Evolutionary conservation across 2,329 filamentous ascomycete species (phyloP), one percentile per base, ranked within the genome.

Genomic region (Anthostomella pinea): DNA sequence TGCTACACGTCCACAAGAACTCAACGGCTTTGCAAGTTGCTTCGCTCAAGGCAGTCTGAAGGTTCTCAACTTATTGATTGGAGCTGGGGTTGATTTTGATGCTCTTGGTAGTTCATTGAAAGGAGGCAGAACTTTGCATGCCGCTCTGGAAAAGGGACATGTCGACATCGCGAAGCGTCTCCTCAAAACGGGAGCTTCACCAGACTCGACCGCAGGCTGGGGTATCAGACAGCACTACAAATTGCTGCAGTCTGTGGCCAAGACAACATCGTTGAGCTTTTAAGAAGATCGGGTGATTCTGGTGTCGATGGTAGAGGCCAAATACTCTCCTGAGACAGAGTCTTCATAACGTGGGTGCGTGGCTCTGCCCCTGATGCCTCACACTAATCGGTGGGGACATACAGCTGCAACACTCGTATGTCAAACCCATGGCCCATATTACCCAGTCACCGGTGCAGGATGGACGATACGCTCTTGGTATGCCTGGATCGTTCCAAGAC

Each of bases 21-120:
- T 58, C 41, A 56, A 73, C 46, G 56, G 67, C 53, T 45, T 65
- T 59, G 54, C 69, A 49, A 55, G 51, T 48, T 41, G 65, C 57
- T 55, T 71, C 52, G 14, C 38, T 54, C 3, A 42, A 4, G 57
- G 57, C 5, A 41, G 43, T 11, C 3, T 46, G 0, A 39, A 44
- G 1, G 35, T 65, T 4, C 51, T 59, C 5, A 33, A 45, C 4
- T 36, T 45, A 1, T 38, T 67, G 4, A 41, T 68, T 1, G 33
- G 38, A 15, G 37, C 45, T 2, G 58, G 60, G 0, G 59, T 60
- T 0, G 46, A 57, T 26, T 35, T 65, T 2, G 54, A 65, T n/a
- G 51, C 45, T 33, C 53, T 35, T 47, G 55, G 43, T 41, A 50
- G 32, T 47, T 62, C 42, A 52, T 63, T 60, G 32, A 52, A 51